Evolutionary conservation across 345 rosid species (phyloP), one percentile per base, ranked within the genome.

Genomic region (Cardamine occulta): DNA sequence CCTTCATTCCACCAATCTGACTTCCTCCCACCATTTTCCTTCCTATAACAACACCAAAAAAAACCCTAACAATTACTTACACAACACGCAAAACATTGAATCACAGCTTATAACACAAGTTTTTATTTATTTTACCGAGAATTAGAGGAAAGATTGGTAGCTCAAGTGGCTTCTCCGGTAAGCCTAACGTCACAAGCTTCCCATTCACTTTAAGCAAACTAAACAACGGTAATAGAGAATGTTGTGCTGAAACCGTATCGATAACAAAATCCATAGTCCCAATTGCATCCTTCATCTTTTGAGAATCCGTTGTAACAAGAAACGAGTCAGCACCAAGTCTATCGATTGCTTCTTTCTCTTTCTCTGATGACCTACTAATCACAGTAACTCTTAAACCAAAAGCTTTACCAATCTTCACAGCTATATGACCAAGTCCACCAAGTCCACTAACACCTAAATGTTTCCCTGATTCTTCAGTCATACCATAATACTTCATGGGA

Each of bases 361-460:
- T 79, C 1, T 57, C 61, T 0, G 82, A 48, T 15, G 96, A 93
- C 57, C 85, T 70, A 77, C 98, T 93, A 57, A 93, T 89, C 77
- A 89, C 98, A 19, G 93, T 88, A 49, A 93, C 96, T 78, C 82
- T 89, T 80, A 93, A 73, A 23, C 98, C 96, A 78, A 91, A 91
- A 21, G 97, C 94, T 84, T 88, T 93, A 35, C 83, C 98, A 32
- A 93, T 75, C 80, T 87, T 93, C 28, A 93, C 91, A 56, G 97
- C 98, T 29, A 91, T 76, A 81, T 93, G 98, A 68, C 97, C 98
- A 63, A 93, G 87, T 47, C 98, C 98, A 71, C 96, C 98, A 61
- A 91, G 91, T 68, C 98, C 98, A 13, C 80, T 88, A 5, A 93
- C 84, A 68, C 98, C 98, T 74, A 62, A 40, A 75, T 89, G 93